phyloP scores from a whole-genome alignment of 208 protist genomes.

The Zelonia costaricensis region DNA sequence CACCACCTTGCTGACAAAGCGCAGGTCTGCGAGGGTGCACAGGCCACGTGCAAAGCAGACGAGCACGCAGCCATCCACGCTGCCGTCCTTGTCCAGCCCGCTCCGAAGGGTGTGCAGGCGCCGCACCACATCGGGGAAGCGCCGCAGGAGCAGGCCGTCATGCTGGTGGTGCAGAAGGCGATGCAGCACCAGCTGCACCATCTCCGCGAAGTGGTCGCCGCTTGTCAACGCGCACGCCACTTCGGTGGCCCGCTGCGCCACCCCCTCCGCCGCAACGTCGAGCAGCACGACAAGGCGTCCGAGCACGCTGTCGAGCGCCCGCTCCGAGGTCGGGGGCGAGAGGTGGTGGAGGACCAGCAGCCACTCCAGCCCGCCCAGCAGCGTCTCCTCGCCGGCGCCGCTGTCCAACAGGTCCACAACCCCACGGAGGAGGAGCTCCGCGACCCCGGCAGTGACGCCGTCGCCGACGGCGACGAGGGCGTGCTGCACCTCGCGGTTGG shows the following conservation, averaged over 20 bases:
- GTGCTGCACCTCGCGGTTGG: conserved; percentile 24
- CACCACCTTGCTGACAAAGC: conserved; percentile 70
- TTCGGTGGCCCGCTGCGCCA: conserved; percentile 50
- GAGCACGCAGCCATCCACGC: conserved; percentile 11
- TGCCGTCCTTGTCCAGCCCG: not conserved
- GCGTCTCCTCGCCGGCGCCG: conserved; percentile 43
- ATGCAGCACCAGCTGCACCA: conserved; percentile 22
- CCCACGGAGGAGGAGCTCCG: conserved; percentile 12
- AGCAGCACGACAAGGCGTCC: conserved; percentile 32
- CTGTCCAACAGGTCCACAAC: conserved; percentile 23
- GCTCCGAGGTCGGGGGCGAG: conserved; percentile 21
- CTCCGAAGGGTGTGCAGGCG: conserved; percentile 36
- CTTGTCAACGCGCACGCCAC: conserved; percentile 43
- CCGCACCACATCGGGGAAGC: conserved; percentile 49
- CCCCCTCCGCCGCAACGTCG: conserved; percentile 40
- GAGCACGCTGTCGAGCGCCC: conserved; percentile 28
- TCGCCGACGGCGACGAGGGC: conserved; percentile 19
- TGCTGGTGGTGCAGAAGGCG: conserved; percentile 18
- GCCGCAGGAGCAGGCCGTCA: conserved; percentile 31
- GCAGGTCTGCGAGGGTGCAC: conserved; percentile 36
- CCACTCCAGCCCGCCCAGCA: conserved; percentile 58
- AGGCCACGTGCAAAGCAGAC: conserved; percentile 22
- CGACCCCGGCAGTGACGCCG: conserved; percentile 9
- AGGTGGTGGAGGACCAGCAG: conserved; percentile 47
- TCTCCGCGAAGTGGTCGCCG: conserved; percentile 33